Evolutionary conservation across 768 basidiomycete genomes (phyloP), one percentile per base, ranked within the genome.

Genomic region (Plicaturopsis crispa): DNA sequence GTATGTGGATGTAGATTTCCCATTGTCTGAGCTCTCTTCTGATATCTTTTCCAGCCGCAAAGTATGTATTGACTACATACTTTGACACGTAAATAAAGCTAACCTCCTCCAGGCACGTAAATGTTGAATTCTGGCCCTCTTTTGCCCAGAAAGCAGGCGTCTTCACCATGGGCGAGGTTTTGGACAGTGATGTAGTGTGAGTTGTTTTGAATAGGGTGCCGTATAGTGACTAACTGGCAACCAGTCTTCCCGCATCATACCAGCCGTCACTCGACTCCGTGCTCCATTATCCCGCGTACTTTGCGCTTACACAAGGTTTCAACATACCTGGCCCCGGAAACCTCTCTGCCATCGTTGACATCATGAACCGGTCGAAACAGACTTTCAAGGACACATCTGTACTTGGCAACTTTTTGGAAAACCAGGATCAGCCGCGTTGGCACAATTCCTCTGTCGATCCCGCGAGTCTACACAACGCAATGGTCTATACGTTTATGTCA

Each of bases 111-210:
- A 67, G 69, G 55, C 88, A 91, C 52, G 78, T 90, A 36, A 68
- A 78, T 38, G 67, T 71, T 38, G 61, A 67, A 32, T 93, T 92
- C 56, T 91, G 86, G 87, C 78, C 83, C 2, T 51, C 51, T 5
- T 90, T 92, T 51, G 79, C 78, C 48, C 62, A 57, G 32, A 75
- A 73, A n/a, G 84, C 86, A 0, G 85, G 80, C 10, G 82, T 90
- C 7, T 90, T 84, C 61, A 90, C 84, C 50, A 81, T 90, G 38
- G 90, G 90, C 28, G 88, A 91, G 60, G 82, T 92, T 33, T 69
- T 75, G 42, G 71, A 69, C 32, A 53, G 63, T 36, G 63, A 78
- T 36, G 57, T 77, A 33, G 57, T 65, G 80, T 81, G 52, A 24
- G 54, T 24, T n/a, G 16, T 14, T 14, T 24, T 19, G 31, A 19